A percentile compares a stretch with the other conserved stretches of the same genome.
These are phyloP conservation scores for Saprolegnia parasitica DNA, from an alignment of 352 stramenopile species.

Conservation along the genomic window DNA sequence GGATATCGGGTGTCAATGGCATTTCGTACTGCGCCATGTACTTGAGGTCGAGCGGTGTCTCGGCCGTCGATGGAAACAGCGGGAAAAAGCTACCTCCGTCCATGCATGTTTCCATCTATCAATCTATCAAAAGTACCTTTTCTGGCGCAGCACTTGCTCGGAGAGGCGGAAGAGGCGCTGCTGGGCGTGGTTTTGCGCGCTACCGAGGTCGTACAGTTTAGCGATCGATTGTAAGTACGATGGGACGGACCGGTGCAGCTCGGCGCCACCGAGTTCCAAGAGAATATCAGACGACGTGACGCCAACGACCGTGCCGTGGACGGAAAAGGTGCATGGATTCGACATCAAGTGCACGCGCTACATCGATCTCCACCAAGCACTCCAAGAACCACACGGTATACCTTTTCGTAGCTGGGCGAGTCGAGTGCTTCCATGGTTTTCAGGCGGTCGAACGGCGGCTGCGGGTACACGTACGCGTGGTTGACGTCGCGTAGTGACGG, in stretches of 20 bases:
- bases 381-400: too few species aligned
- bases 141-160: constrained; percentile 76
- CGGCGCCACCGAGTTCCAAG: constrained; percentile 76
- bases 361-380: not conserved
- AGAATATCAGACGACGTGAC: constrained; percentile 92
- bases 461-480: constrained; percentile 92
- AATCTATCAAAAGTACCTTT: constrained; percentile 39
- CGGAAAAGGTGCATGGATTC: constrained; percentile 93
- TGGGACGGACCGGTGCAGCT: constrained; percentile 59
- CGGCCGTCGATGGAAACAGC: constrained; percentile 65
- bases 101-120: not conserved
- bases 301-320: constrained; percentile 93
- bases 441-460: constrained; percentile 90
- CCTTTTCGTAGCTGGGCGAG: constrained; percentile 51
- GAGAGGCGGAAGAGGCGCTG: constrained; percentile 70
- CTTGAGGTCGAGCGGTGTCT: constrained; percentile 87
- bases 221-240: too few species aligned
- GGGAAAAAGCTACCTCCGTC: constrained; percentile 52
- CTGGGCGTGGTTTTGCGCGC: constrained; percentile 30
- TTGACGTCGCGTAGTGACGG: constrained; percentile 94
- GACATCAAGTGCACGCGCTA: constrained; percentile 91
- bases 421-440: constrained; percentile 71
- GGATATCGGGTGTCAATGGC: constrained; percentile 89
- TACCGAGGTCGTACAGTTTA: too few species aligned
- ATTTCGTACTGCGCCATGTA: constrained; percentile 91